These are phyloP conservation scores for Mycotypha africana DNA, from an alignment of 371 early-diverging fungal genomes.

Conservation along the genomic window DNA sequence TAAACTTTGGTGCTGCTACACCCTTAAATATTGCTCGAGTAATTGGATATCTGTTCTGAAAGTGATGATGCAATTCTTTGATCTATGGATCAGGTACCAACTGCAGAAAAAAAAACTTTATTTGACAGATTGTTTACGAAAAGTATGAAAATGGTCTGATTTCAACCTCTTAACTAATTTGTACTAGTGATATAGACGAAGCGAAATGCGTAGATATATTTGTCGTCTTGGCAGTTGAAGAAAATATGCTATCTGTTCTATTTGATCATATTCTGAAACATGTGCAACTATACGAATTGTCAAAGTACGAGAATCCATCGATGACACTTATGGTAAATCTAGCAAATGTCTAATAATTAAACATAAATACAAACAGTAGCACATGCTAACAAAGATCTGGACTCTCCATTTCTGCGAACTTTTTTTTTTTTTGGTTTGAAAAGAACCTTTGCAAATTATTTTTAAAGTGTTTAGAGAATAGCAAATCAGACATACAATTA, in stretches of 20 bases:
- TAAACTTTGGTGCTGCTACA: slow-evolving; percentile 12
- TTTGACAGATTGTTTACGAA: too few species aligned
- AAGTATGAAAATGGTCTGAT: too few species aligned
- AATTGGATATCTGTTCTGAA: slow-evolving; percentile 21
- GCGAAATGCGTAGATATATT: slow-evolving; percentile 6
- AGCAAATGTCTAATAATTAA: too few species aligned
- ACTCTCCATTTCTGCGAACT: too few species aligned
- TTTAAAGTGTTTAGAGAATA: not conserved
- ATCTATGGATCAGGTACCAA: slow-evolving; percentile 28
- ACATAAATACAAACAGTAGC: too few species aligned
- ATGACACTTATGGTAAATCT: too few species aligned
- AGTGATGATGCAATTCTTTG: slow-evolving; percentile 23
- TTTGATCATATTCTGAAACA: slow-evolving; percentile 8
- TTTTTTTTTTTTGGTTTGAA: too few species aligned
- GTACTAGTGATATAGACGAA: slow-evolving; percentile 11
- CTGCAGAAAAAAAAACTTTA: too few species aligned
- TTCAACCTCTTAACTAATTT: not conserved
- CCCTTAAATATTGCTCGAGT: slow-evolving; percentile 4
- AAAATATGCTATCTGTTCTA: slow-evolving; percentile 5
- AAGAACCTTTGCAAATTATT: slow-evolving; percentile 1
- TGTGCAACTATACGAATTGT: slow-evolving; percentile 4
- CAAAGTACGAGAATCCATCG: not conserved
- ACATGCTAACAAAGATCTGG: too few species aligned
- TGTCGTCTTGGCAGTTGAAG: slow-evolving; percentile 5
- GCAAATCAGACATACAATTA: not conserved